Conservation (phyloP, 2,329 filamentous ascomycete species). For the Ophiostoma triangulosporum region DNA sequence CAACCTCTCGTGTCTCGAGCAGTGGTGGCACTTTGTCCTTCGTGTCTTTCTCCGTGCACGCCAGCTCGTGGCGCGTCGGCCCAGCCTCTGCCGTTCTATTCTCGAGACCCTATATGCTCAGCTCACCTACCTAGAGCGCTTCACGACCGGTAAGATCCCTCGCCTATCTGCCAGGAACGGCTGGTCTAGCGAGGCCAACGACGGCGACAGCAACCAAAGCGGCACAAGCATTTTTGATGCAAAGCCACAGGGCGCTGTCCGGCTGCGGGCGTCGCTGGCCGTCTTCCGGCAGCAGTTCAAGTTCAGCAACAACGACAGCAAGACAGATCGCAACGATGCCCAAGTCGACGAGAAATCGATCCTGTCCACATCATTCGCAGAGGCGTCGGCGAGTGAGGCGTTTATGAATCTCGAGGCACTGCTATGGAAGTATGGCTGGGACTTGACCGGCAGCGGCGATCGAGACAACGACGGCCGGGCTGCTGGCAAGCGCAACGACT, state of each 20-base stretch:
- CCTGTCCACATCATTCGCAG: conserved; percentile 24
- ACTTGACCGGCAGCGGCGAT: conserved; percentile 36
- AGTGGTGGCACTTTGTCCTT: conserved; percentile 45
- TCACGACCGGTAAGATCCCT: neutral
- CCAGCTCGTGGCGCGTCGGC: conserved; percentile 28
- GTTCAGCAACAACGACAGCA: neutral
- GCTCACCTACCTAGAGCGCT: conserved; percentile 35
- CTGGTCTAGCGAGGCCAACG: neutral
- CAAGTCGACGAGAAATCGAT: neutral
- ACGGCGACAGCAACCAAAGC: conserved; percentile 8
- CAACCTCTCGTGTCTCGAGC: conserved; percentile 45
- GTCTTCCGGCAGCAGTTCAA: conserved; percentile 41
- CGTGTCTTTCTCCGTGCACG: conserved; percentile 38
- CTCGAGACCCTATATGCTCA: conserved; percentile 40
- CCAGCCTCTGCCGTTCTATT: conserved; percentile 32
- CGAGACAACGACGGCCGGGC: conserved; percentile 19
- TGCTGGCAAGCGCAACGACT: conserved; percentile 21
- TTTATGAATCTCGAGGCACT: conserved; percentile 37
- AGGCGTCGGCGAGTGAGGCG: conserved; percentile 34
- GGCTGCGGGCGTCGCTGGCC: conserved; percentile 34
- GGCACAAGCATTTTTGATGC: conserved; percentile 21
- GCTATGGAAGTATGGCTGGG: conserved; percentile 39
- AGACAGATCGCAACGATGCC: neutral
- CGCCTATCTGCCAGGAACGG: neutral
- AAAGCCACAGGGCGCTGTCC: conserved; percentile 19